Evolutionary conservation across 306 rosid species (phyloP), one percentile per base, ranked within the genome.

Genomic region (Psophocarpus tetragonolobus): DNA sequence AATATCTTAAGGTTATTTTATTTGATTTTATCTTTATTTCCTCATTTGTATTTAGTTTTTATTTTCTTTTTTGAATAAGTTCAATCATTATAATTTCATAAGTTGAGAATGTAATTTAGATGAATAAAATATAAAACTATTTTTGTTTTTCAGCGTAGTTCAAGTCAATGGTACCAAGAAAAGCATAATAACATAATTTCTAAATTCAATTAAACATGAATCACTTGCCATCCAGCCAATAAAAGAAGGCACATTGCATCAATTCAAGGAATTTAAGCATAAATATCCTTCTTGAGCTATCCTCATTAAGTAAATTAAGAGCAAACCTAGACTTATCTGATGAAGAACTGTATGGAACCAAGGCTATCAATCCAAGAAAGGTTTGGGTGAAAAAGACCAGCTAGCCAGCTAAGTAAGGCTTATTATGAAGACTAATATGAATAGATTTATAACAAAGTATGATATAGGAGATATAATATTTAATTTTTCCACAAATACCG

Each of bases 151-250:
- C n/a, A n/a, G n/a, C n/a, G n/a, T n/a, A n/a, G n/a, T n/a, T n/a
- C n/a, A n/a, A n/a, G n/a, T n/a, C n/a, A n/a, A n/a, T 20, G 48
- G 35, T 24, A 71, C 61, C 36, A 74, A 69, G 20, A 21, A 56
- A 63, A 51, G 61, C 1, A 75, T 27, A 44, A 75, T 20, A 27
- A 64, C 15, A 38, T 2, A 70, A 61, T 41, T 57, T 41, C 57
- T 51, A 62, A 36, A 69, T 53, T 75, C 65, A 79, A 33, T 35
- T 80, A 57, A 80, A 32, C 57, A 13, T 62, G 24, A 74, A 84
- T 35, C 51, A 36, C 80, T 80, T 74, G 4, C 35, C 47, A 45
- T 48, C 61, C 51, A 33, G 20, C 65, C 64, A 27, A 60, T 27
- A 10, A 76, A 77, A 2, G 21, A 45, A 77, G 36, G 74, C 71